Percentiles rank a stretch among this genome's conserved stretches.
phyloP scores from a whole-genome alignment of 352 stramenopile genomes.

The Globisporangium paroecandrum region DNA sequence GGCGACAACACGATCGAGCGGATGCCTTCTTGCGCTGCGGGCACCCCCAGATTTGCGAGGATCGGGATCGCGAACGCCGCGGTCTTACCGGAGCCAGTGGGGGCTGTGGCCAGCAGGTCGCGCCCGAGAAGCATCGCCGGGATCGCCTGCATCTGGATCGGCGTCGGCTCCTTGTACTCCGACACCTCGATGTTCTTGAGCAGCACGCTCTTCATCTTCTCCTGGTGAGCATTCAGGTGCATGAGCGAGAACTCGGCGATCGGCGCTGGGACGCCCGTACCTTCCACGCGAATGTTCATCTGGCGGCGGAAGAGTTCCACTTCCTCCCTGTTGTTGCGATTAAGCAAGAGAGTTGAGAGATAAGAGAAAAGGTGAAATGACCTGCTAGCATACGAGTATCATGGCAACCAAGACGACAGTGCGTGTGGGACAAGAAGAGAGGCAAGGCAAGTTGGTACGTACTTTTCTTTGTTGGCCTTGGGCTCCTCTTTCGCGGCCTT shows the following conservation, averaged over 20 bases:
- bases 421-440: not conserved
- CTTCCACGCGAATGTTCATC: constrained; percentile 77
- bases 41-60: constrained; percentile 65
- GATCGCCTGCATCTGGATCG: constrained; percentile 98
- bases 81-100: constrained; percentile 98
- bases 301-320: constrained; percentile 68
- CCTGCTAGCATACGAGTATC: not conserved
- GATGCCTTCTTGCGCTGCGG: constrained; percentile 71
- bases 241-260: constrained; percentile 76
- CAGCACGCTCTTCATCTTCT: constrained; percentile 57
- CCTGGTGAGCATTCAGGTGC: constrained; percentile 39
- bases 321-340: constrained; percentile 32
- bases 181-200: constrained; percentile 83
- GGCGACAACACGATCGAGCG: constrained; percentile 94
- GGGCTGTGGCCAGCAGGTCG: constrained; percentile 95
- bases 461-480: constrained; percentile 31
- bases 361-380: constrained; percentile 7
- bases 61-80: constrained; percentile 97
- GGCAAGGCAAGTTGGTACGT: not conserved
- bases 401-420: not conserved
- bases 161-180: constrained; percentile 98
- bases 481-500: constrained; percentile 13
- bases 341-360: not conserved
- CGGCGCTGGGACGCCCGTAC: constrained; percentile 59
- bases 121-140: constrained; percentile 83